A percentile compares a stretch with the other conserved stretches of the same genome.
Evolutionary conservation across 352 stramenopile species (phyloP).

Genomic region (Aphanomyces invadans): DNA sequence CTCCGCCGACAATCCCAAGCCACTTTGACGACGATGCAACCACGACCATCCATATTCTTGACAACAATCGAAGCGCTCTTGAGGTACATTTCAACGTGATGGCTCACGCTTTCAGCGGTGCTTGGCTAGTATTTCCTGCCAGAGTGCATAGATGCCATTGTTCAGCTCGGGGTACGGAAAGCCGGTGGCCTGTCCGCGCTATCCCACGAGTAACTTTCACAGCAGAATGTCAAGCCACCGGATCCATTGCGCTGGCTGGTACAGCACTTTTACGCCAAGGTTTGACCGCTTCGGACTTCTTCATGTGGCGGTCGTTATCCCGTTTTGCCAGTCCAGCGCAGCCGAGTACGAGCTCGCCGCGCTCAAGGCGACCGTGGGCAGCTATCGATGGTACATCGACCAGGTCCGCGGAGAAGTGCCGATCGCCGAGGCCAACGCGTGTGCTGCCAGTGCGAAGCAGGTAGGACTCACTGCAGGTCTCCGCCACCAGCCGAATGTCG

Average conservation of each 20-base stretch:
- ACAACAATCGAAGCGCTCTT: background rate
- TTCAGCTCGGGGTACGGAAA: background rate
- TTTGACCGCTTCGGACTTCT: no score
- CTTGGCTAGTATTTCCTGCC: conserved; percentile 19
- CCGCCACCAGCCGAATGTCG: background rate
- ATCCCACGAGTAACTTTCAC: no score
- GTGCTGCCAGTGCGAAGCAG: background rate
- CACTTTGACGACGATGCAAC: background rate
- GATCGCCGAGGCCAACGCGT: background rate
- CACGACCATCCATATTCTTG: background rate
- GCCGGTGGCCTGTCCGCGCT: no score
- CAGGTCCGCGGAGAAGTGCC: background rate
- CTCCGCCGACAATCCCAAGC: background rate
- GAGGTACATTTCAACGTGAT: conserved; percentile 4
- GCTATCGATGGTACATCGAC: conserved; percentile 17
- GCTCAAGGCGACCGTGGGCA: conserved; percentile 6
- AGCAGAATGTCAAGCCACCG: conserved; percentile 7
- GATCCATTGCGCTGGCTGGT: conserved; percentile 16
- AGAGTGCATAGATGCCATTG: conserved; percentile 10
- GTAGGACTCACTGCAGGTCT: background rate
- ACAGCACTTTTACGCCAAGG: conserved; percentile 15
- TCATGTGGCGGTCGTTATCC: no score
- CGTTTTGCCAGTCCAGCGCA: background rate
- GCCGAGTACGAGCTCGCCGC: background rate
- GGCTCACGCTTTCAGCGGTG: background rate